Base-by-base conservation (phyloP, 805 yeast species). In the Sugiyamaella chiloensis region DNA sequence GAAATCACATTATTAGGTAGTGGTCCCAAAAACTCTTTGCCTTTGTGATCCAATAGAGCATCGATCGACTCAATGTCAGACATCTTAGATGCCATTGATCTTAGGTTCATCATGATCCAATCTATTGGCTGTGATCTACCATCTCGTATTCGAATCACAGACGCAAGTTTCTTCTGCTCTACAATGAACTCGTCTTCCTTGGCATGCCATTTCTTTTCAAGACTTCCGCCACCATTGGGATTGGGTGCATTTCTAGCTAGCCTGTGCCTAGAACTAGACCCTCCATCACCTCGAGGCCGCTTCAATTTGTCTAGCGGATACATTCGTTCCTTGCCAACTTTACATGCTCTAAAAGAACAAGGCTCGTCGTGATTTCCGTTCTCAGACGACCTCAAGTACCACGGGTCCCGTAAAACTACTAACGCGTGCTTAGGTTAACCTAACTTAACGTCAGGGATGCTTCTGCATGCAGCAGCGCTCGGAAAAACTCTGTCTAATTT, bases 151-250 rank as follows among this genome's bases (percentile, higher is more conserved):
- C 68, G 52, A 12, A 64, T 59, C 32, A 57, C 31, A 5, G 69
- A 59, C 1, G 68, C 67, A 32, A 52, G 47, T 29, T 54, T 53
- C 31, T 50, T 57, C 47, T 64, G 68, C 42, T 50, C 48, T 29
- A 60, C 42, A 17, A 59, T 54, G 47, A 64, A 64, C 37, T 50
- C 52, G 19, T 61, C 63, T 43, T 64, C 68, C 2, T 53, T 57
- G 1, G 51, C 56, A 16, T 56, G 52, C 67, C 68, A 63, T 36
- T 52, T 42, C 6, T 43, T 40, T 31, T 29, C 44, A 30, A 45
- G 9, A 16, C 31, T 23, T 31, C 24, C 12, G 12, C 20, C 29
- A n/a, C 7, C 32, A 5, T 3, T 20, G 5, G 24, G 24, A 11
- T n/a, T 14, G 14, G 42, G 21, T 12, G 19, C 21, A 19, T 34